Base-by-base conservation (phyloP, 257 asterid genomes). In the Nicotiana otophora region DNA sequence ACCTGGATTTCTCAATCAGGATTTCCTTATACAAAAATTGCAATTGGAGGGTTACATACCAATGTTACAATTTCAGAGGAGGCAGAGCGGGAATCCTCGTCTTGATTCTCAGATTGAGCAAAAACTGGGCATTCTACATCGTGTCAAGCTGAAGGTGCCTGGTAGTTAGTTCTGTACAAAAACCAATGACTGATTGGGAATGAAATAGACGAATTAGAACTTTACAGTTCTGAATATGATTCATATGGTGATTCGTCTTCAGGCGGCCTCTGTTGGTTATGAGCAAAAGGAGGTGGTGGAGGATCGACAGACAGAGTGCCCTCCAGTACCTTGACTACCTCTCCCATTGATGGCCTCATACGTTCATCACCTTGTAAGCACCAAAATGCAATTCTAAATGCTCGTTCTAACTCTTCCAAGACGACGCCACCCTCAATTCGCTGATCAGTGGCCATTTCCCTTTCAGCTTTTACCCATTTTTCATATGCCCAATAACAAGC, bases 1-100 rank as follows among this genome's bases (percentile, higher is more conserved):
- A 85, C 19, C 87, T 90, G 48, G 83, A 87, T 78, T 90, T 89
- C 83, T 89, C 90, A 89, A n/a, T 88, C 90, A 7, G 91, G 92
- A 86, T 87, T 90, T 85, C 87, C 89, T 2, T 23, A 48, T 5
- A 74, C 36, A 74, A 74, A 64, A 72, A 74, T 30, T 74, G 62
- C 20, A 74, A 33, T 48, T 23, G 79, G 39, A 74, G 61, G 39
- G 62, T 26, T 74, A 48, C 79, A 72, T 72, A 72, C 60, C 79
- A 46, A 72, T 54, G 61, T 48, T 74, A 14, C 62, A 74, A 39
- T 14, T 19, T 28, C n/a, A 57, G 42, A 65, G 60, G 62, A 19
- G 67, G 68, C 58, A 23, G 1, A 11, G 17, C 10, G 33, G 36
- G 58, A 62, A 19, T 74, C 61, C 79, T 46, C 79, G 3, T 72